Evolutionary conservation across 1,284 basidiomycete genomes (phyloP), one percentile per base, ranked within the genome.

Genomic region (Moniliophthora roreri): DNA sequence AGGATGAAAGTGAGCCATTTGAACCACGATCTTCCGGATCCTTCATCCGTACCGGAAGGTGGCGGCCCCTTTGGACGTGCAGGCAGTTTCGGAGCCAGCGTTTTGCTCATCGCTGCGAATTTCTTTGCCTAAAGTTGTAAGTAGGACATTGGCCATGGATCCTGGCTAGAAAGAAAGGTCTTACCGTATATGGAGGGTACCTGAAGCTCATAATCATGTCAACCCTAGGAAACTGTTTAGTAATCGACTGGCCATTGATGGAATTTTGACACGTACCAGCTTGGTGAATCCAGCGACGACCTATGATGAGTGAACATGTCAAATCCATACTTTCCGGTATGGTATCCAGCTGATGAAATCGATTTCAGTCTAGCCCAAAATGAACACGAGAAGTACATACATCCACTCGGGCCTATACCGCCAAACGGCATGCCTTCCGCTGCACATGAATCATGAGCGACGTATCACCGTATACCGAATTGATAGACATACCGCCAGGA

Each of bases 251-350:
- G 28, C 7, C 28, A 32, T 32, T 32, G 28, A 6, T 11, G 11
- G 28, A 11, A 32, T 6, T 11, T 11, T 6, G 11, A 32, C 7
- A 32, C 28, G 28, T 32, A 32, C 28, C 84, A 87, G 59, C 73
- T 66, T 16, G 87, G 87, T 2, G 77, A 78, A 63, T 89, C 83
- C 34, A 89, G 55, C 0, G 82, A 79, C 7, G 80, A 60, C 50
- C 88, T 76, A n/a, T 78, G 60, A 61, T 91, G 87, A 0, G 86
- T 88, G 69, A 90, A 89, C 62, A 77, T 72, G 53, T 87, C 83
- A 62, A 89, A 91, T 1, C 73, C 68, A 60, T 72, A 85, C 28
- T 88, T 87, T 37, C 85, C 79, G 0, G 79, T 80, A 59, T 85
- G 80, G 42, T 75, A 75, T 4, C 89, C 88, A 46, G 75, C 87